A percentile compares a stretch with the other conserved stretches of the same genome.
phyloP scores from a whole-genome alignment of 1,284 basidiomycete species.

The Golubevia pallescens region DNA sequence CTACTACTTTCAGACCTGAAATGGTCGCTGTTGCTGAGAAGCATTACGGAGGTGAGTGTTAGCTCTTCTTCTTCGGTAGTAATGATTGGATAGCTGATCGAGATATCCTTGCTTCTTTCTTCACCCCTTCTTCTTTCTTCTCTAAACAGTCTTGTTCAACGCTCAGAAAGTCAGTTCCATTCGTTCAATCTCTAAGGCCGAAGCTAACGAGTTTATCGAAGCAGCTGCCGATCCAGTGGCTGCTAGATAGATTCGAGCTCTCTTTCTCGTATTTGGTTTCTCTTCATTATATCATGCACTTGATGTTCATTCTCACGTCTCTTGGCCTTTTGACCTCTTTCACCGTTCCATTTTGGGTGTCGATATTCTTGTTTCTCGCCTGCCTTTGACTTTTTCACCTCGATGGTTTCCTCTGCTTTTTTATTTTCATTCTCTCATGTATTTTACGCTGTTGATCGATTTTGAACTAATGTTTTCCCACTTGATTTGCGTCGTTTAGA shows the following conservation, averaged over 20 bases:
- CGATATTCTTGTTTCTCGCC: too few relatives aligned
- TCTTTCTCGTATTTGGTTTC: too few relatives aligned
- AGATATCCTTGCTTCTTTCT: not conserved
- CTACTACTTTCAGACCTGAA: constrained; percentile 96
- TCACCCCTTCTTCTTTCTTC: constrained; percentile 1
- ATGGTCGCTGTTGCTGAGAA: constrained; percentile 94
- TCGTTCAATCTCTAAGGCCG: constrained; percentile 78
- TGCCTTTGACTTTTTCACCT: too few relatives aligned
- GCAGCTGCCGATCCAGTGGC: constrained; percentile 24
- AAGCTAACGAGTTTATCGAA: constrained; percentile 87
- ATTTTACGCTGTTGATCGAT: too few relatives aligned
- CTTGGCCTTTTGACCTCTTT: too few relatives aligned
- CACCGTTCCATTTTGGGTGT: too few relatives aligned
- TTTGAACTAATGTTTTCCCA: too few relatives aligned
- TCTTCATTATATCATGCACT: too few relatives aligned
- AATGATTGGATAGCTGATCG: not conserved
- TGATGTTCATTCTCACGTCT: too few relatives aligned
- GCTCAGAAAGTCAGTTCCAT: constrained; percentile 87
- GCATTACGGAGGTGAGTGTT: constrained; percentile 76
- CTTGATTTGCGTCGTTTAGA: too few relatives aligned
- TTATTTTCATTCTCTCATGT: too few relatives aligned
- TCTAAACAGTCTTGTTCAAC: constrained; percentile 82
- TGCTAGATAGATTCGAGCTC: not conserved
- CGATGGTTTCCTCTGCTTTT: too few relatives aligned
- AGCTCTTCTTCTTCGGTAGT: not conserved